A percentile compares a stretch with the other conserved stretches of the same genome.
Conservation (phyloP, 768 basidiomycete species). For the Wakefieldia striispora region DNA sequence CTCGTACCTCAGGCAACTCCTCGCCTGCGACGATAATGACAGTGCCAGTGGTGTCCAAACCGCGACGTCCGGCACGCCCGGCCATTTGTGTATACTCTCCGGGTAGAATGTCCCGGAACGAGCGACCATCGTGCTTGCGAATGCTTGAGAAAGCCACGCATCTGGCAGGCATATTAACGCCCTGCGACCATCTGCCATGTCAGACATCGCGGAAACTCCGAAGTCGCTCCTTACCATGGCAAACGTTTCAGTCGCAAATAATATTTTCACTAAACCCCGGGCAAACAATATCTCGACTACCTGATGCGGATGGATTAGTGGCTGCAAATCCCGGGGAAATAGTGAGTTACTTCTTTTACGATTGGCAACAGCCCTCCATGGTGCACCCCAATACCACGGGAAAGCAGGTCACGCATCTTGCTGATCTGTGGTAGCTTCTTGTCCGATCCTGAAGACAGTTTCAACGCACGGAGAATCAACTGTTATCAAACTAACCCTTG, state of each 20-base stretch:
- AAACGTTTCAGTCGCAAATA: conserved; percentile 99
- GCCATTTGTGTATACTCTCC: conserved; percentile 99
- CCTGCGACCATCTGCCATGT: conserved; percentile 45
- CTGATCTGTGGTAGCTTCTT: conserved; percentile 90
- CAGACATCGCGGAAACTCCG: conserved; percentile 7
- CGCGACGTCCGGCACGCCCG: conserved; percentile 94
- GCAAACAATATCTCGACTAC: conserved; percentile 96
- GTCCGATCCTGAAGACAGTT: conserved; percentile 65
- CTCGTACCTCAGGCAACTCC: conserved; percentile 76
- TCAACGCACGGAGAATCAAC: conserved; percentile 2
- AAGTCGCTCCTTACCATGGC: conserved; percentile 70
- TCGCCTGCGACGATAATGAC: conserved; percentile 88
- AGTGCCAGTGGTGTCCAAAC: conserved; percentile 91
- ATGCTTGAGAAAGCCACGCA: conserved; percentile 96
- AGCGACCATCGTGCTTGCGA: conserved; percentile 92
- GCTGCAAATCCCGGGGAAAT: background rate
- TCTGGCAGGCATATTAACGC: conserved; percentile 99
- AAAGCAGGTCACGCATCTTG: conserved; percentile 84
- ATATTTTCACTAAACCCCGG: conserved; percentile 89
- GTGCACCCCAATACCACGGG: conserved; percentile 94
- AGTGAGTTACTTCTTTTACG: conserved; percentile 82
- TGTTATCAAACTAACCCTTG: conserved; percentile 59
- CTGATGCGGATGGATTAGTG: conserved; percentile 37
- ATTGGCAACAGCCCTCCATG: conserved; percentile 96
- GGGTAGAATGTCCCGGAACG: conserved; percentile 85